phyloP scores from a whole-genome alignment of 306 rosid species.

The Prunus salicina region DNA sequence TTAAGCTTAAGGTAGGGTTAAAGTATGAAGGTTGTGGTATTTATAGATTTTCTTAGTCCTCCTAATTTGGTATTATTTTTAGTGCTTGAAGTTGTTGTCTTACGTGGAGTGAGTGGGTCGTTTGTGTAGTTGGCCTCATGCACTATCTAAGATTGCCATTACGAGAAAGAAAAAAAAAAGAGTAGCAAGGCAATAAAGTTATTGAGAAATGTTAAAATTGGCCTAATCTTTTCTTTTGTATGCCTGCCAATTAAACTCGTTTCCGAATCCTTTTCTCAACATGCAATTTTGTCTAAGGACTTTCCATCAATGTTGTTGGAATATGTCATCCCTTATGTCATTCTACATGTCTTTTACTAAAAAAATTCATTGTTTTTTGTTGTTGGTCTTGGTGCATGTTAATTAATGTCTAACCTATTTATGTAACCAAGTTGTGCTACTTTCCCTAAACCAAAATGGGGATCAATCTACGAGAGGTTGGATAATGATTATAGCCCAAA shows the following conservation, averaged over 20 bases:
- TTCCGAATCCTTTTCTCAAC: background rate
- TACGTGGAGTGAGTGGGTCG: background rate
- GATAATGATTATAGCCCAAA: too few relatives aligned
- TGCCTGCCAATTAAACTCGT: background rate
- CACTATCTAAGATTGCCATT: background rate
- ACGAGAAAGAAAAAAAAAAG: background rate
- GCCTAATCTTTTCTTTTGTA: background rate
- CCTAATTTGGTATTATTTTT: background rate
- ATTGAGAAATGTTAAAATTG: background rate
- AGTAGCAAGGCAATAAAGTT: too few relatives aligned
- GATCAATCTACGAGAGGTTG: too few relatives aligned
- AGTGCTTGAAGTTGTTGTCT: background rate
- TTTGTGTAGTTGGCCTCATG: background rate
- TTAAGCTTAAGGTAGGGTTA: background rate
- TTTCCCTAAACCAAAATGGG: too few relatives aligned
- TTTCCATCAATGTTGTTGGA: background rate
- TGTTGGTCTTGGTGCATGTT: background rate
- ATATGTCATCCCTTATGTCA: background rate
- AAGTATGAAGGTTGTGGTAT: background rate
- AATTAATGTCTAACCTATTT: background rate
- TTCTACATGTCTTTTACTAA: background rate
- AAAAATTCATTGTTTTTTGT: background rate
- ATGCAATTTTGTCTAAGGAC: background rate
- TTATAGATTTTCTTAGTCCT: too few relatives aligned
- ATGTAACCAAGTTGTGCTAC: background rate